A percentile compares a stretch with the other conserved stretches of the same genome.
Conservation (phyloP, 208 protist species). For the Acanthamoeba culbertsoni region DNA sequence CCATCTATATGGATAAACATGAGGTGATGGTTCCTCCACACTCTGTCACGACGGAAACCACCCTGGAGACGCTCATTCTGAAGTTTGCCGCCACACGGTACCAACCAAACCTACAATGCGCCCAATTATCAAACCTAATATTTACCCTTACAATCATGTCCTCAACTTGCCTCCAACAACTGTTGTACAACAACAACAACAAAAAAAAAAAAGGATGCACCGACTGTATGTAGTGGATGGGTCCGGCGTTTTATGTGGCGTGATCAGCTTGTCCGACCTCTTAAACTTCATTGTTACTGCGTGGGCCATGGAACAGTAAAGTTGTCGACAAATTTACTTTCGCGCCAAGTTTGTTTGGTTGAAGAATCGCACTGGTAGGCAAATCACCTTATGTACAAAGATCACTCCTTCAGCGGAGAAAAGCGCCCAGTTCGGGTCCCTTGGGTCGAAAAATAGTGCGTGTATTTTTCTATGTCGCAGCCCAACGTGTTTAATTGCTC, state of each 20-base stretch:
- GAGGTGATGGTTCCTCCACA: neutral
- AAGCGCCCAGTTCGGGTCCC: neutral
- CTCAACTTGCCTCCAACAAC: too few relatives aligned
- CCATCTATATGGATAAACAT: neutral
- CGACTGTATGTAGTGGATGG: slow-evolving; percentile 4
- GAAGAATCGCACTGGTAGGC: neutral
- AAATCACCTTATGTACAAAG: neutral
- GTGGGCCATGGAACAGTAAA: slow-evolving; percentile 6
- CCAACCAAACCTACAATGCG: neutral
- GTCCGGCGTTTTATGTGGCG: neutral
- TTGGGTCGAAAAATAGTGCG: slow-evolving; percentile 75
- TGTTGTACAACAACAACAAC: too few relatives aligned
- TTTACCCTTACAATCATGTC: too few relatives aligned
- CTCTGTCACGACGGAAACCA: neutral
- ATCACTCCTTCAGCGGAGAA: neutral
- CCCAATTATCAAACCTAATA: neutral
- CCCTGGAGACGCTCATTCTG: slow-evolving; percentile 27
- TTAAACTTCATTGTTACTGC: slow-evolving; percentile 11
- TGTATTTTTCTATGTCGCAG: neutral
- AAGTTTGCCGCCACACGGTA: slow-evolving; percentile 1
- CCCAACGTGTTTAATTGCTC: neutral
- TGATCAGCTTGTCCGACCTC: neutral
- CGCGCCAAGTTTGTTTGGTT: neutral
- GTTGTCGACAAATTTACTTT: neutral
- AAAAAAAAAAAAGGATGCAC: neutral